A percentile compares a stretch with the other conserved stretches of the same genome.
Conservation (phyloP, 176 grass and related monocot genomes). For the Aegilops tauschii region DNA sequence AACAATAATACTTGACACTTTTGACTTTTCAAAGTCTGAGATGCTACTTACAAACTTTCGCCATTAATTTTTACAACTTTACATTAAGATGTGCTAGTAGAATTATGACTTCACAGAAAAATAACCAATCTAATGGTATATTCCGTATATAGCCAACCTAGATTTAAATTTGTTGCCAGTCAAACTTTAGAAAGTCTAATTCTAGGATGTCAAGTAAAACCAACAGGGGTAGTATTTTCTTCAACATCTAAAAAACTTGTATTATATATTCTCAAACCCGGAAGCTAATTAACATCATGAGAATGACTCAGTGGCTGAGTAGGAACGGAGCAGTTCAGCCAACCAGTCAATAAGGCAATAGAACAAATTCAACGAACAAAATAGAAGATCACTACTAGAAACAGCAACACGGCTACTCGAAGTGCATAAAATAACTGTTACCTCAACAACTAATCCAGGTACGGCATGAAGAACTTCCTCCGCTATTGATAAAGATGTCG, state of each 20-base stretch:
- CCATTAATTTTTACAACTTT: neutral
- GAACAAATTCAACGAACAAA: conserved; percentile 12
- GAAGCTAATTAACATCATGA: conserved; percentile 14
- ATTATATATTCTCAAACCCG: neutral
- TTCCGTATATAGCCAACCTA: too few species aligned
- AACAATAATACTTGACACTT: too few species aligned
- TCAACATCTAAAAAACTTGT: neutral
- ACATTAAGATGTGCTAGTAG: too few species aligned
- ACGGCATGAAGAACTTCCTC: conserved; percentile 64
- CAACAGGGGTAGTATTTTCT: neutral
- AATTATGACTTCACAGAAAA: too few species aligned
- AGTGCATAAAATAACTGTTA: conserved; percentile 36
- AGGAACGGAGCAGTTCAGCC: neutral
- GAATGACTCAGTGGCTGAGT: neutral
- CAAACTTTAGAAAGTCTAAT: too few species aligned
- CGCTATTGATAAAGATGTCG: conserved; percentile 59
- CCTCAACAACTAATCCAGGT: conserved; percentile 66
- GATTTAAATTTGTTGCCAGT: too few species aligned
- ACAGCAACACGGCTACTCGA: neutral
- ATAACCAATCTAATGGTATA: too few species aligned
- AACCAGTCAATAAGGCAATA: conserved; percentile 22
- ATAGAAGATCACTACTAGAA: neutral
- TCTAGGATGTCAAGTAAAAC: too few species aligned
- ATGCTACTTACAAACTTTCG: too few species aligned
- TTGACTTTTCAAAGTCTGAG: too few species aligned